phyloP scores from a whole-genome alignment of 768 basidiomycete genomes.

The Podaxis mareebaensis region DNA sequence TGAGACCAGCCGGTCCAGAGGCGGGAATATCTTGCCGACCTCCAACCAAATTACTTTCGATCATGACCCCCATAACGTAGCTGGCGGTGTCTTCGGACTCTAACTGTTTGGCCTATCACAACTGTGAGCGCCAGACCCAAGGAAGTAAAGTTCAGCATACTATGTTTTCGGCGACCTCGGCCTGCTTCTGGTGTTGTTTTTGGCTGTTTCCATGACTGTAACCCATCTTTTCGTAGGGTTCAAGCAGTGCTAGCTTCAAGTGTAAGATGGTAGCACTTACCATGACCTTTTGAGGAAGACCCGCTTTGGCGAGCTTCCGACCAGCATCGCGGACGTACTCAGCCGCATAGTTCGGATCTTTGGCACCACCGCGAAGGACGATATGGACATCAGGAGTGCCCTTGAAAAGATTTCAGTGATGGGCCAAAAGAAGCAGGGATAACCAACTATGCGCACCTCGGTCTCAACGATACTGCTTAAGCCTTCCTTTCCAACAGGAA shows the following conservation, averaged over 20 bases:
- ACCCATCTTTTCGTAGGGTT: conserved; percentile 62
- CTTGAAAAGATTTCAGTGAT: conserved; percentile 34
- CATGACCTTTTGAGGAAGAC: conserved; percentile 83
- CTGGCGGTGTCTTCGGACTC: conserved; percentile 68
- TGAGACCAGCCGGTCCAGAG: conserved; percentile 68
- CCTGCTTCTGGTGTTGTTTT: conserved; percentile 84
- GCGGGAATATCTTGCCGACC: conserved; percentile 84
- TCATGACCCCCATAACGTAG: conserved; percentile 91
- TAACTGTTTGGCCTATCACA: conserved; percentile 65
- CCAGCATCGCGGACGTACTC: conserved; percentile 79
- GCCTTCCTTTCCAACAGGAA: conserved; percentile 96
- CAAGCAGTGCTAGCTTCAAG: not conserved
- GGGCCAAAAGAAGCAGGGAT: conserved; percentile 2
- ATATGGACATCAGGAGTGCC: conserved; percentile 92
- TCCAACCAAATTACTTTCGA: conserved; percentile 89
- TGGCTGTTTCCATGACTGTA: conserved; percentile 96
- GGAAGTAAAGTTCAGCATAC: conserved; percentile 43
- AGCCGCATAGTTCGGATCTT: conserved; percentile 85
- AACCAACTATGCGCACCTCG: conserved; percentile 47
- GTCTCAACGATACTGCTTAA: conserved; percentile 95
- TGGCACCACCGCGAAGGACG: conserved; percentile 87
- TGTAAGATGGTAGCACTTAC: conserved; percentile 38
- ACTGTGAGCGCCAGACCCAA: conserved; percentile 18
- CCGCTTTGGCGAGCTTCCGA: conserved; percentile 76
- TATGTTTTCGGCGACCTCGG: conserved; percentile 87